Evolutionary conservation across 176 grass and related monocot species (phyloP), one percentile per base, ranked within the genome.

Genomic region (Triticum urartu): DNA sequence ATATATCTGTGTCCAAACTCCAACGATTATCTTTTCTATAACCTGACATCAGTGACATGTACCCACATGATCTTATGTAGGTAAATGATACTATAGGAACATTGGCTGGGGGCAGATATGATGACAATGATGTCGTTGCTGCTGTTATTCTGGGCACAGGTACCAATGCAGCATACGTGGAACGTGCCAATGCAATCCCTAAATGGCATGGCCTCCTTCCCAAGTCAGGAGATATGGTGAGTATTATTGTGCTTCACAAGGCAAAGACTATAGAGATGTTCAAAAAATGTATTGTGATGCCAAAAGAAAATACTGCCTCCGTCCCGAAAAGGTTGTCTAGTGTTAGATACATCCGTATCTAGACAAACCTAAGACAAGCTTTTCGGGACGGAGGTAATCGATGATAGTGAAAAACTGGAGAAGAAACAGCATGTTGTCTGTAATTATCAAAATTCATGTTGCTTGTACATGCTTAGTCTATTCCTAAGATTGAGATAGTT

Each of bases 151-250:
- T 97, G 47, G 94, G 94, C 13, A 97, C 94, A 45, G 88, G 90
- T 83, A 91, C 90, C 64, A 97, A 97, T 97, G 94, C 90, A 77
- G 90, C 94, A 79, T 97, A 92, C 34, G 81, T 97, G n/a, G 94
- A 97, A 34, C 77, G 70, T 67, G 88, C 86, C 5, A 64, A 91
- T 78, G 84, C 88, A 21, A 97, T 97, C 89, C 92, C 92, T 54
- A 92, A 97, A 88, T 97, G 90, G 94, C 72, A 92, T 59, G 88
- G 89, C 47, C 82, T 77, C 20, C 25, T 90, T 35, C 76, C 90
- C 11, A 85, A 87, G 73, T 94, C 90, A 64, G 94, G 84, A 77
- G 65, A 91, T 36, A 97, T 97, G 92, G 90, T 96, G 82, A 88
- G 54, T 36, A 1, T 74, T 58, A 79, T 73, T 61, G 38, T 38